Evolutionary conservation across 1,284 basidiomycete species (phyloP).

Genomic region (Tranzscheliella williamsii): DNA sequence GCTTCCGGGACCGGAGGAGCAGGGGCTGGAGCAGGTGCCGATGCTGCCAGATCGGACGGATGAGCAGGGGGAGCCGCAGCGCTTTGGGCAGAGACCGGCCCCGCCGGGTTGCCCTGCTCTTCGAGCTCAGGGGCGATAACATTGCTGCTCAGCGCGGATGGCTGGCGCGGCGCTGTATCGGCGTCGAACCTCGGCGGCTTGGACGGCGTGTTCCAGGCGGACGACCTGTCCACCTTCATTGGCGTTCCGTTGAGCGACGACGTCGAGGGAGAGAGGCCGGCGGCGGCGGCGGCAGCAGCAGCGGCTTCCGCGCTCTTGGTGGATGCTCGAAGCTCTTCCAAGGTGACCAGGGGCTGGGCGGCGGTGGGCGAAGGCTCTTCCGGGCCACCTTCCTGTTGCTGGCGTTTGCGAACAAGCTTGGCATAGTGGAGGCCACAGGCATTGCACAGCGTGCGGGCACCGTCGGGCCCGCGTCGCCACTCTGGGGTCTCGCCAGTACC

Average conservation of each 20-base stretch:
- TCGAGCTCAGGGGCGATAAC: slow-evolving; percentile 8
- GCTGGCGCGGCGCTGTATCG: no score
- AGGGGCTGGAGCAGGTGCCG: background rate
- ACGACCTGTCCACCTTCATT: slow-evolving; percentile 7
- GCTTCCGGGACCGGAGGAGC: slow-evolving; percentile 2
- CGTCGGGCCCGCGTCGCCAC: slow-evolving; percentile 58
- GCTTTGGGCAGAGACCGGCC: no score
- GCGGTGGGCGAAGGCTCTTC: slow-evolving; percentile 22
- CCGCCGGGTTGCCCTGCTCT: no score
- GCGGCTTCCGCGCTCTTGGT: slow-evolving; percentile 40
- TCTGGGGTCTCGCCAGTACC: slow-evolving; percentile 55
- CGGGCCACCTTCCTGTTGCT: slow-evolving; percentile 36
- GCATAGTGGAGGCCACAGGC: slow-evolving; percentile 54
- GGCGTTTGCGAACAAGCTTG: slow-evolving; percentile 48
- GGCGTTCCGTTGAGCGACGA: slow-evolving; percentile 28
- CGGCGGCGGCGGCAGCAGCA: slow-evolving; percentile 18
- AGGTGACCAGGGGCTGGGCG: slow-evolving; percentile 26
- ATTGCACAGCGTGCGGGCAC: slow-evolving; percentile 58
- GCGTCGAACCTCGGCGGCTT: slow-evolving; percentile 16
- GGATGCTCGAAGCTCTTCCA: slow-evolving; percentile 49
- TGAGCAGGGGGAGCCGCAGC: no score
- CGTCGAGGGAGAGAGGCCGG: slow-evolving; percentile 9
- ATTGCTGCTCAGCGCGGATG: slow-evolving; percentile 8
- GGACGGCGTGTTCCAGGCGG: slow-evolving; percentile 22
- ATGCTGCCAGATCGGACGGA: no score